Evolutionary conservation across 2,329 filamentous ascomycete species (phyloP).

Genomic region (Volutella citrinella): DNA sequence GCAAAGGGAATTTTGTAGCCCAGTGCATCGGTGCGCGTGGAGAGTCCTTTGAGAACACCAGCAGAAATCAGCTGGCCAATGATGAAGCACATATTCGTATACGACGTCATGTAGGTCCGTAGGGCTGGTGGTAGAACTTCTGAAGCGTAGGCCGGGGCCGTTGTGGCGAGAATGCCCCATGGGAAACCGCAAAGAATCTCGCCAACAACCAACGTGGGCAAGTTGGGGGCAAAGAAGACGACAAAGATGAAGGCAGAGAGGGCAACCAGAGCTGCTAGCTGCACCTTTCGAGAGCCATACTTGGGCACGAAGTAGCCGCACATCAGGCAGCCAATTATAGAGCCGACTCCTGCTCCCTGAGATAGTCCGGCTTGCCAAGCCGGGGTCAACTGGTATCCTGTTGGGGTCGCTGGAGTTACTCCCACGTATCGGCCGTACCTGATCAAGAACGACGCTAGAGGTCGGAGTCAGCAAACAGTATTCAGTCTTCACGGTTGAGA

Average conservation of each 20-base stretch:
- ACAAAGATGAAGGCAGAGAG: conserved; percentile 48
- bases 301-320: conserved; percentile 21
- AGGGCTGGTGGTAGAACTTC: conserved; percentile 8
- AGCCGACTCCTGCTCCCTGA: no score
- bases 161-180: conserved; percentile 61
- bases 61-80: conserved; percentile 40
- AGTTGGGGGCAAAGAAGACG: conserved; percentile 33
- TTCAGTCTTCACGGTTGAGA: no score
- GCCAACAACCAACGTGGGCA: no score
- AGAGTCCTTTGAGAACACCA: conserved; percentile 35
- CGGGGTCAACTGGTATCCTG: no score
- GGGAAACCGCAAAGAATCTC: conserved; percentile 45
- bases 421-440: conserved; percentile 5
- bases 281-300: conserved; percentile 30
- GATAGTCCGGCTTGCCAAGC: no score
- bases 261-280: conserved; percentile 26
- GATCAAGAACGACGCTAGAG: conserved; percentile 1
- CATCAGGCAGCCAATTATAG: conserved; percentile 1
- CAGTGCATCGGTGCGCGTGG: conserved; percentile 38
- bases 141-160: conserved; percentile 8
- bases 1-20: conserved; percentile 42
- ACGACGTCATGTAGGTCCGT: conserved; percentile 4
- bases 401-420: no score
- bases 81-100: conserved; percentile 37
- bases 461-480: not conserved